Evolutionary conservation across 306 rosid species (phyloP).

Genomic region (Hippophae gyantsensis): DNA sequence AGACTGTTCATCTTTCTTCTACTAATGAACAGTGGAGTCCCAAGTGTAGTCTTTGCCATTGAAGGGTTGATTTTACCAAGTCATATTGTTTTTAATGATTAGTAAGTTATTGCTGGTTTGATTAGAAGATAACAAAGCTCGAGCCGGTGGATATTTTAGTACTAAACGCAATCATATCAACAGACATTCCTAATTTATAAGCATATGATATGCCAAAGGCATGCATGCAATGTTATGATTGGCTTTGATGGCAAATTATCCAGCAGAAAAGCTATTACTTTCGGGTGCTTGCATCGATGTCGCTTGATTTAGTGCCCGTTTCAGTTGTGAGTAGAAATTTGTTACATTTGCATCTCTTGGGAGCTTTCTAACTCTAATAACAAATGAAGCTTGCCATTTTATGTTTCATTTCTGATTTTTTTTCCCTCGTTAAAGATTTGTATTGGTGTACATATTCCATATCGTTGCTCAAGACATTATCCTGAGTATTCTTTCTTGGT

Average conservation of each 20-base stretch:
- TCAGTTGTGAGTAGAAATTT: constrained; percentile 41
- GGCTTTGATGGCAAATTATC: constrained; percentile 28
- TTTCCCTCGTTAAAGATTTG: too few species aligned
- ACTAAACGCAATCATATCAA: constrained; percentile 22
- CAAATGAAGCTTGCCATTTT: constrained; percentile 33
- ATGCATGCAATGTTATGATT: constrained; percentile 46
- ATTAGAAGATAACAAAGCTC: constrained; percentile 24
- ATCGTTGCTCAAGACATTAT: too few species aligned
- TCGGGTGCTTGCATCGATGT: constrained; percentile 33
- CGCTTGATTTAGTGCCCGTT: constrained; percentile 34
- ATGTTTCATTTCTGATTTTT: not conserved
- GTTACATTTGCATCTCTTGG: constrained; percentile 36
- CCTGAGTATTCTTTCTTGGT: too few species aligned
- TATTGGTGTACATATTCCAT: too few species aligned
- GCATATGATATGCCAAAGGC: constrained; percentile 43
- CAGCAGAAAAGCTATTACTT: constrained; percentile 41
- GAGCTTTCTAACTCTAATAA: constrained; percentile 56
- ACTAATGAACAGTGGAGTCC: constrained; percentile 29
- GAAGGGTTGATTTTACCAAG: not conserved
- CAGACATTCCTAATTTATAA: constrained; percentile 1
- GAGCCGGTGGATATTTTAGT: constrained; percentile 12
- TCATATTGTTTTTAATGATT: constrained; percentile 17
- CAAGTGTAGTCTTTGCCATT: constrained; percentile 15
- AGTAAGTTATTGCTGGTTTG: constrained; percentile 24
- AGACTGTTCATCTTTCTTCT: constrained; percentile 32